These are phyloP conservation scores for Stygiomarasmius scandens DNA, from an alignment of 1,284 basidiomycete genomes.

Conservation along the genomic window DNA sequence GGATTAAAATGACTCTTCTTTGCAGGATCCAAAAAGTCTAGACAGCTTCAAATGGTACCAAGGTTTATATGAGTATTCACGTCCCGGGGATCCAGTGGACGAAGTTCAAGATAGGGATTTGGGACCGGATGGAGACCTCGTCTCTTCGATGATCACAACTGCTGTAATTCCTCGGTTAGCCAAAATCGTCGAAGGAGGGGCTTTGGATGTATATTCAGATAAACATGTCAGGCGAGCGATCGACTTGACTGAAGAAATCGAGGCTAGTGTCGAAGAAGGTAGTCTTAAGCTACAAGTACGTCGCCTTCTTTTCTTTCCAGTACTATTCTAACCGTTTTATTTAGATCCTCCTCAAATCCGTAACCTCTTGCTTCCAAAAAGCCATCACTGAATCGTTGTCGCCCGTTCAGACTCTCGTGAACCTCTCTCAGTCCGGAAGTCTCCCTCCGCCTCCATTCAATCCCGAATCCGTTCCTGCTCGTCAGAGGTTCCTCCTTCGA, in stretches of 20 bases:
- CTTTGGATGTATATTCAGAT: conserved; percentile 83
- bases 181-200: conserved; percentile 72
- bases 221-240: conserved; percentile 64
- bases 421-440: conserved; percentile 35
- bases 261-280: conserved; percentile 61
- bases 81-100: conserved; percentile 49
- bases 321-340: conserved; percentile 13
- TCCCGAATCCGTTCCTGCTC: conserved; percentile 73
- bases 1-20: conserved; percentile 3
- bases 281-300: conserved; percentile 74
- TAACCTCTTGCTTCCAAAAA: conserved; percentile 58
- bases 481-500: conserved; percentile 71
- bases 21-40: conserved; percentile 57
- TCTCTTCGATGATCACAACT: conserved; percentile 85
- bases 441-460: conserved; percentile 64
- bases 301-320: conserved; percentile 10
- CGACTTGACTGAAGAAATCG: conserved; percentile 82
- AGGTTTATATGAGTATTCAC: conserved; percentile 78
- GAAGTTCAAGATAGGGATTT: conserved; percentile 52
- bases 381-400: conserved; percentile 56
- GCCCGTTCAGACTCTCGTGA: conserved; percentile 25
- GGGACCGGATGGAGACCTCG: conserved; percentile 87
- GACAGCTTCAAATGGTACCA: conserved; percentile 87
- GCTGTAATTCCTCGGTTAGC: conserved; percentile 78
- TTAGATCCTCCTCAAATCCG: conserved; percentile 70